These are phyloP conservation scores for Crithidia brevicula DNA, from an alignment of 208 protist genomes.

Conservation along the genomic window DNA sequence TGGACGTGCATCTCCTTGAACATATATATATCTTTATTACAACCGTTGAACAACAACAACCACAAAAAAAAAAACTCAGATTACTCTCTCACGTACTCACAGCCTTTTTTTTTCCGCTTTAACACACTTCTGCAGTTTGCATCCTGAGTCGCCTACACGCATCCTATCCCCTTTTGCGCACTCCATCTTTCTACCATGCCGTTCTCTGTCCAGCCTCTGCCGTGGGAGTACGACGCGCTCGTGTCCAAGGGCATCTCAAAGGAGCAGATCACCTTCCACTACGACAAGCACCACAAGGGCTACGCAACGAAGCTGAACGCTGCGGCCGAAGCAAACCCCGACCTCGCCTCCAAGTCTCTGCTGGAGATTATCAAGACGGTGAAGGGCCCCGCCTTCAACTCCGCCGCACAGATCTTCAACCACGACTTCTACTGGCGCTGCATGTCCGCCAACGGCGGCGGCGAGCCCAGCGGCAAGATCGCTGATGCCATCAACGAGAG, in stretches of 20 bases:
- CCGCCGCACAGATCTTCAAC: constrained; percentile 94
- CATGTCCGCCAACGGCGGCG: constrained; percentile 70
- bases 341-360: constrained; percentile 69
- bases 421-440: constrained; percentile 96
- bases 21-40: no score
- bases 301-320: constrained; percentile 93
- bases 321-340: constrained; percentile 63
- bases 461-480: constrained; percentile 67
- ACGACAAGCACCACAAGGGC: constrained; percentile 93
- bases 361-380: constrained; percentile 84
- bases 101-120: no score
- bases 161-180: no score
- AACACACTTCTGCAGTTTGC: no score
- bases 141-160: no score
- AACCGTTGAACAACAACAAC: no score
- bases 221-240: constrained; percentile 78
- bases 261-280: constrained; percentile 91
- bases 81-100: no score
- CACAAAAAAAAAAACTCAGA: no score
- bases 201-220: constrained; percentile 80
- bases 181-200: no score
- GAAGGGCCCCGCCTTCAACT: constrained; percentile 92
- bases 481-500: constrained; percentile 67
- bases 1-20: no score
- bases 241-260: constrained; percentile 84